Evolutionary conservation across 108 stramenopile genomes (phyloP).

Genomic region (Cylindrotheca fusiformis): DNA sequence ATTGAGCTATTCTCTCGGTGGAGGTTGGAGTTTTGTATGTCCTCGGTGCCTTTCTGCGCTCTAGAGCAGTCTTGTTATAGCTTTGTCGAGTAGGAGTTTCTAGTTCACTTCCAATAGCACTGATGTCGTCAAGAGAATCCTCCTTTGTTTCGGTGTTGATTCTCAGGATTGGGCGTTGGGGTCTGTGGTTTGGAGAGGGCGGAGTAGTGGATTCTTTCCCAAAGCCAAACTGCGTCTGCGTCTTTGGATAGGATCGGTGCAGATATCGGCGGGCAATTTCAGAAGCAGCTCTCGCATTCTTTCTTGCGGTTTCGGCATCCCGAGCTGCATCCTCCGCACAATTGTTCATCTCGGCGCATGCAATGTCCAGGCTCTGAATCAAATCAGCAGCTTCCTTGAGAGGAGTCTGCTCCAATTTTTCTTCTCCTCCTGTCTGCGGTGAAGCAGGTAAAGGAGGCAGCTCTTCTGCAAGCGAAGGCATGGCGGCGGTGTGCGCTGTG

Average conservation of each 20-base stretch:
- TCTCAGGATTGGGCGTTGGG: background rate
- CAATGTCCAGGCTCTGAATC: constrained; percentile 65
- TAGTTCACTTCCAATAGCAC: background rate
- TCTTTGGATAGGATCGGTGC: constrained; percentile 24
- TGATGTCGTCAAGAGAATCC: background rate
- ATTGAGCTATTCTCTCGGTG: constrained; percentile 43
- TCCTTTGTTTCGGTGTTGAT: constrained; percentile 3
- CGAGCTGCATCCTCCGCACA: constrained; percentile 46
- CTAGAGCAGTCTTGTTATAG: background rate
- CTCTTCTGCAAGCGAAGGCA: too few species aligned
- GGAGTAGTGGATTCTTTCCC: constrained; percentile 1
- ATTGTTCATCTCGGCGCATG: constrained; percentile 49
- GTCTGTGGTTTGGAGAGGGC: background rate
- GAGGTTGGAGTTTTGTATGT: constrained; percentile 20
- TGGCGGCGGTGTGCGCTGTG: too few species aligned
- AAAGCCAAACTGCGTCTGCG: constrained; percentile 8
- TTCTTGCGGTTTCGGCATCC: constrained; percentile 64
- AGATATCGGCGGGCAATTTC: constrained; percentile 68
- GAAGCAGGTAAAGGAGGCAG: too few species aligned
- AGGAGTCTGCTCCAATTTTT: constrained; percentile 11
- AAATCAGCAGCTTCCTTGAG: constrained; percentile 63
- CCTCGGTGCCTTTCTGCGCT: background rate
- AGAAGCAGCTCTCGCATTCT: constrained; percentile 67
- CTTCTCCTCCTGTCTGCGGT: too few species aligned
- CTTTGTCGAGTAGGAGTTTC: background rate